phyloP scores from a whole-genome alignment of 2,329 filamentous ascomycete genomes.

The Pseudomassariella vexata region DNA sequence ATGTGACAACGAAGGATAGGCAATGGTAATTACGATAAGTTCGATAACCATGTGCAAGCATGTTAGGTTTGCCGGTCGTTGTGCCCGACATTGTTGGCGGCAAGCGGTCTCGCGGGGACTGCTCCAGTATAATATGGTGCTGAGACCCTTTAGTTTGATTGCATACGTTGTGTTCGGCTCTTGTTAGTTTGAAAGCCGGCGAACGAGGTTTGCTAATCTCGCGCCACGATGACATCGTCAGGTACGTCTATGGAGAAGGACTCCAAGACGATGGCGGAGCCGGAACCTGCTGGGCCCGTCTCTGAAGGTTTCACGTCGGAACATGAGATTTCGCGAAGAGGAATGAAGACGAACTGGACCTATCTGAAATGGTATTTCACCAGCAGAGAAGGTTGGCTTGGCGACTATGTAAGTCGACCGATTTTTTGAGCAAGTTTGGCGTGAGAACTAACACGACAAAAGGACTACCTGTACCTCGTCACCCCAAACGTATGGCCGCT shows the following conservation, averaged over 20 bases:
- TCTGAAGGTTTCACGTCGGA: neutral
- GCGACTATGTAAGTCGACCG: conserved; percentile 28
- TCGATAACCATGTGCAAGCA: too few species aligned
- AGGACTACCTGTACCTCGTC: conserved; percentile 32
- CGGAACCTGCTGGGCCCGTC: conserved; percentile 1
- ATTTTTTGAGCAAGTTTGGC: neutral
- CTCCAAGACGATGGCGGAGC: neutral
- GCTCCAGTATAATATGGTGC: too few species aligned
- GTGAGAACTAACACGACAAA: conserved; percentile 1
- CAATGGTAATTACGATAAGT: too few species aligned
- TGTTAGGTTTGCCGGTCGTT: too few species aligned
- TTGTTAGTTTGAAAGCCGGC: too few species aligned
- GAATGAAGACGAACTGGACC: neutral
- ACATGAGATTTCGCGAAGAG: too few species aligned
- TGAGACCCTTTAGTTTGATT: too few species aligned
- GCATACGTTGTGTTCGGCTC: too few species aligned
- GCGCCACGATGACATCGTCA: too few species aligned
- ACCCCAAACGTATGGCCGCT: conserved; percentile 52
- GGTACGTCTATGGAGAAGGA: conserved; percentile 4
- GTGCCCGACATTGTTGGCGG: too few species aligned
- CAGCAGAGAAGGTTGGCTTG: conserved; percentile 29
- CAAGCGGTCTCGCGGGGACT: too few species aligned
- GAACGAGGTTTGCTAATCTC: too few species aligned
- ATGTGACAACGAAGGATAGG: neutral
- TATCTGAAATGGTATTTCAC: conserved; percentile 27